Base-by-base conservation (phyloP, 148 eudicot genomes). In the Rhododendron kiyosumense region DNA sequence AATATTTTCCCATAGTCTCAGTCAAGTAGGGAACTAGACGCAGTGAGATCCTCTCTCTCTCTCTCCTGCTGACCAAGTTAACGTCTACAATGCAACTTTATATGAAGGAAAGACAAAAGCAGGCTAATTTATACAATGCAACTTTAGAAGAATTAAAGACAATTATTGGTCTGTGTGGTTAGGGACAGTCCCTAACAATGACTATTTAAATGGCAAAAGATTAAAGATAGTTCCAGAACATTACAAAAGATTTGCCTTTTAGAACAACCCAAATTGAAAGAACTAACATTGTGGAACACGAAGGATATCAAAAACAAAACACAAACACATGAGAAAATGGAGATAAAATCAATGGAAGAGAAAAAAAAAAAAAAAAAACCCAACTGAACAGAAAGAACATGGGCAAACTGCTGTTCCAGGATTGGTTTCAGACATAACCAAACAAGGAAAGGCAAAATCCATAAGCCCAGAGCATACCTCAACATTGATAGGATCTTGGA, bases 401-500 rank as follows among this genome's bases (percentile, higher is more conserved):
- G 81, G 61, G n/a, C 20, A 14, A 4, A 79, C 34, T 81, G 67
- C 1, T 32, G 43, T 26, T 52, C 9, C 54, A 32, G 63, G 43
- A 54, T 77, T 43, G 43, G 46, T 32, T 84, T 84, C 22, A 45
- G 18, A 57, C 74, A 76, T 24, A 38, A 7, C 65, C 45, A 77
- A 54, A 76, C 24, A 85, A 78, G 36, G 57, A 52, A 52, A n/a
- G 49, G 41, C 43, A 79, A 61, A 69, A 41, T 26, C 6, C 34
- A 78, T 81, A 79, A 59, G 63, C 14, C 48, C 82, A 82, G 48
- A 82, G 71, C 85, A 74, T 89, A 97, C 99, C 95, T 94, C 87
- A 78, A 85, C 82, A 81, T 89, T 79, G 61, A 73, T 48, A 84
- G 83, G 17, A 32, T 77, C 81, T 69, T 49, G 83, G 78, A 85